These are phyloP conservation scores for Phylloporus arenicola DNA, from an alignment of 768 basidiomycete species.

Conservation along the genomic window DNA sequence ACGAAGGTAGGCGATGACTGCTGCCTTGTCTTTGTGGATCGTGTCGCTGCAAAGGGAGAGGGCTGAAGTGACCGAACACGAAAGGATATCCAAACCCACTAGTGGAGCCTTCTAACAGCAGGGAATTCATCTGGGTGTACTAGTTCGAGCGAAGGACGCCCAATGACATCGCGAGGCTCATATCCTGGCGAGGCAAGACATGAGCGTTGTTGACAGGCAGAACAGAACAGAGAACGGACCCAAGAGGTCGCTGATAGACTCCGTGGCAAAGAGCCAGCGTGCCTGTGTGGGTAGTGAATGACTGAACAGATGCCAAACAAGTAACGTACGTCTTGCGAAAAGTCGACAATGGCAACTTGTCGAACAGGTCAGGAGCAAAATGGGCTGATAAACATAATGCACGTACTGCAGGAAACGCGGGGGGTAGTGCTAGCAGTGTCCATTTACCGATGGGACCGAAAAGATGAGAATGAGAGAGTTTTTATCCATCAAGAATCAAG, in stretches of 20 bases:
- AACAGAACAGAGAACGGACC: constrained; percentile 32
- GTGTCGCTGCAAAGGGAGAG: constrained; percentile 48
- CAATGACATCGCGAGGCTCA: constrained; percentile 68
- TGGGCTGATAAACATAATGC: not conserved
- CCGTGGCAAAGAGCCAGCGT: constrained; percentile 62
- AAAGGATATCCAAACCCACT: constrained; percentile 35
- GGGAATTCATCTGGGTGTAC: constrained; percentile 78
- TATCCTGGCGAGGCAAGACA: constrained; percentile 44
- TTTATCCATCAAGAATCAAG: constrained; percentile 10
- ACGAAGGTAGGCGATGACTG: constrained; percentile 71
- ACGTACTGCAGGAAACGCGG: constrained; percentile 74
- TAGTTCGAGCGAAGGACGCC: constrained; percentile 63
- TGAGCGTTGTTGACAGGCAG: not conserved
- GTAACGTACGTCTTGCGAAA: constrained; percentile 58
- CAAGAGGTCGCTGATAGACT: constrained; percentile 59
- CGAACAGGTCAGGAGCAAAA: constrained; percentile 6
- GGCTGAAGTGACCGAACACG: not conserved
- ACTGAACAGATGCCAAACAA: not conserved
- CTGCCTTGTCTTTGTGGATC: constrained; percentile 73
- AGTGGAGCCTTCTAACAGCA: constrained; percentile 62
- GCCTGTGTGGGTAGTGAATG: constrained; percentile 37
- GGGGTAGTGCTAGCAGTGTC: constrained; percentile 40
- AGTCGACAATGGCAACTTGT: constrained; percentile 76
- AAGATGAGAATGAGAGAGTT: constrained; percentile 13
- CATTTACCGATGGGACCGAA: constrained; percentile 23